Conservation (phyloP, 2,329 filamentous ascomycete genomes). For the Atkinsonella hypoxylon region DNA sequence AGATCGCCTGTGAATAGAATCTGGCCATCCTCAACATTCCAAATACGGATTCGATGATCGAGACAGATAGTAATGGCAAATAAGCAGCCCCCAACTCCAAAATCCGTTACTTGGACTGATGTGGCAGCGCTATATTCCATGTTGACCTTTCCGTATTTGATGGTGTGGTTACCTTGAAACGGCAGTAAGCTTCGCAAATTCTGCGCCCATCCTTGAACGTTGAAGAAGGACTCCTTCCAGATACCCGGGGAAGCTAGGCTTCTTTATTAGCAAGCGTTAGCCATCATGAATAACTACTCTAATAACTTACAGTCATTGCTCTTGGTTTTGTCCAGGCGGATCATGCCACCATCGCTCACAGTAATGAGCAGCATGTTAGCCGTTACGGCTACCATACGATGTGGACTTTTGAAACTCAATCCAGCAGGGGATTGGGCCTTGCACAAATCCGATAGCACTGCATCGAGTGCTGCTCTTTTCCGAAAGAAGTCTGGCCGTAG, state of each 20-base stretch:
- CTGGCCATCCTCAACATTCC: slow-evolving; percentile 75
- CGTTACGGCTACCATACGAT: slow-evolving; percentile 65
- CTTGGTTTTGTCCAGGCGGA: slow-evolving; percentile 53
- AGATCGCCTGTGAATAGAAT: slow-evolving; percentile 69
- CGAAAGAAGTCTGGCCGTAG: slow-evolving; percentile 74
- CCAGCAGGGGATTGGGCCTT: slow-evolving; percentile 63
- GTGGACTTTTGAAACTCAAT: slow-evolving; percentile 65
- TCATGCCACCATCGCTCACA: slow-evolving; percentile 65
- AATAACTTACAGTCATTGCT: slow-evolving; percentile 31
- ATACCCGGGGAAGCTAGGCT: slow-evolving; percentile 15
- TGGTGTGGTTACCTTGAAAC: slow-evolving; percentile 51
- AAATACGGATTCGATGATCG: slow-evolving; percentile 79
- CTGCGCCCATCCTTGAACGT: slow-evolving; percentile 59
- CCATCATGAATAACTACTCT: too few relatives aligned
- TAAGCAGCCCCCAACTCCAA: slow-evolving; percentile 36
- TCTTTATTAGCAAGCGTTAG: background rate
- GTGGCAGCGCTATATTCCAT: slow-evolving; percentile 58
- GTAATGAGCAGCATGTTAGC: slow-evolving; percentile 67
- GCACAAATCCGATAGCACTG: slow-evolving; percentile 63
- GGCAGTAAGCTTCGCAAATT: slow-evolving; percentile 54
- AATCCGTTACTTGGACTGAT: slow-evolving; percentile 42
- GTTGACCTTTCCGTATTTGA: slow-evolving; percentile 50
- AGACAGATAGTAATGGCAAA: slow-evolving; percentile 72
- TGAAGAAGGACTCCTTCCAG: slow-evolving; percentile 65
- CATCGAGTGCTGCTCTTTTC: slow-evolving; percentile 55